Percentiles rank a stretch among this genome's conserved stretches.
Conservation (phyloP, 768 basidiomycete genomes). For the Cyclocybe cylindracea region DNA sequence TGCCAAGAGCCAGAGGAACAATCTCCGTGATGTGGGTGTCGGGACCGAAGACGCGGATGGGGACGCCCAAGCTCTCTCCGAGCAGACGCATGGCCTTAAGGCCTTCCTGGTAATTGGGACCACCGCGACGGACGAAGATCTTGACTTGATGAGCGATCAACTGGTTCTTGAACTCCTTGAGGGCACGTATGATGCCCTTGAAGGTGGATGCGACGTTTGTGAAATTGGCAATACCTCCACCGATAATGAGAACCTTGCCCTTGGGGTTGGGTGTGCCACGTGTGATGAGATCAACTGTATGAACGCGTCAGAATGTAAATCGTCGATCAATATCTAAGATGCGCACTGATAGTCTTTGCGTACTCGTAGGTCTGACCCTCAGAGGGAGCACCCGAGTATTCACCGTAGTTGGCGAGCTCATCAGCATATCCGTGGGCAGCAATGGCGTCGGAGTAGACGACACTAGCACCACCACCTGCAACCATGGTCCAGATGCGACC, state of each 20-base stretch:
- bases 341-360: constrained; percentile 93
- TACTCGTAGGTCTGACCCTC: constrained; percentile 99
- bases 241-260: constrained; percentile 99
- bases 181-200: constrained; percentile 98
- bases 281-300: constrained; percentile 85
- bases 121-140: constrained; percentile 97
- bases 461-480: constrained; percentile 86
- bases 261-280: constrained; percentile 80
- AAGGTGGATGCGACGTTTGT: constrained; percentile 99
- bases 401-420: constrained; percentile 99
- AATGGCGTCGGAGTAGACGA: constrained; percentile 77
- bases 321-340: neutral
- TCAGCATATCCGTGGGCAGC: constrained; percentile 94
- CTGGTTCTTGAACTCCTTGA: constrained; percentile 88
- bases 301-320: neutral
- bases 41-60: constrained; percentile 96
- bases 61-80: constrained; percentile 95
- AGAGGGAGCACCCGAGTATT: constrained; percentile 97
- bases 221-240: constrained; percentile 99
- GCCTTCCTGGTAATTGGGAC: constrained; percentile 98
- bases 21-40: constrained; percentile 99
- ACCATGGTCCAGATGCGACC: constrained; percentile 99
- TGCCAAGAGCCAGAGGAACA: constrained; percentile 95
- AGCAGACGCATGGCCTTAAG: constrained; percentile 98
- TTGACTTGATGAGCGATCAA: constrained; percentile 84